Percentiles rank a stretch among this genome's conserved stretches.
phyloP scores from a whole-genome alignment of 2,329 filamentous ascomycete genomes.

The Claviceps lovelessii region DNA sequence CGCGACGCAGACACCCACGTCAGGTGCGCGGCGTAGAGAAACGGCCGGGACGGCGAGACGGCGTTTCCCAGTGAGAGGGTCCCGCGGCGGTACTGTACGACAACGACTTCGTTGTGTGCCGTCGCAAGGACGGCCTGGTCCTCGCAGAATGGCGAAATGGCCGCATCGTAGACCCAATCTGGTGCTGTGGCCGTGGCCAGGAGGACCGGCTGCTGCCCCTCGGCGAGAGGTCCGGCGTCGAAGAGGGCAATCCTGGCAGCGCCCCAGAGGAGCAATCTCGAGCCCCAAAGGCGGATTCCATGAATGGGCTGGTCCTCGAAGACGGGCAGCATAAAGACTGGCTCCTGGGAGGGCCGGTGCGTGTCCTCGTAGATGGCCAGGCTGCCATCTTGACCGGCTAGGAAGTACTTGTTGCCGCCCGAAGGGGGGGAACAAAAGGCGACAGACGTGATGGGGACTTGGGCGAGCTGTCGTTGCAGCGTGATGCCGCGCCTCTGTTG shows the following conservation, averaged over 20 bases:
- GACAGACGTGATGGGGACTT: conserved; percentile 46
- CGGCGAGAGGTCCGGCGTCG: conserved; percentile 9
- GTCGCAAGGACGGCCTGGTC: conserved; percentile 51
- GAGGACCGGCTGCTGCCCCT: conserved; percentile 8
- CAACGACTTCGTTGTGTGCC: conserved; percentile 71
- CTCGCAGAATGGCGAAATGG: conserved; percentile 31
- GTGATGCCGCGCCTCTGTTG: background rate
- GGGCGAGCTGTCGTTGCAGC: conserved; percentile 24
- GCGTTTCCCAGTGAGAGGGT: conserved; percentile 28
- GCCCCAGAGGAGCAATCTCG: conserved; percentile 50
- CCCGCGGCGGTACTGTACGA: conserved; percentile 25
- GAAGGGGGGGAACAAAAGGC: conserved; percentile 29
- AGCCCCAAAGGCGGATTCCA: conserved; percentile 41
- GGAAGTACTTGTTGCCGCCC: conserved; percentile 24
- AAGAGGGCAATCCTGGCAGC: conserved; percentile 40
- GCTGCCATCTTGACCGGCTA: conserved; percentile 46
- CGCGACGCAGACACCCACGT: conserved; percentile 41
- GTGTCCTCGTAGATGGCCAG: conserved; percentile 37
- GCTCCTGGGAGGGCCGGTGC: conserved; percentile 10
- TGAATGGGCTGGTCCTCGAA: conserved; percentile 61
- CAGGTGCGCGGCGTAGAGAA: conserved; percentile 74
- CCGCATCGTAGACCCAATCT: conserved; percentile 68
- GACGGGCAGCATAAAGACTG: conserved; percentile 30
- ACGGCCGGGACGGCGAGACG: conserved; percentile 58
- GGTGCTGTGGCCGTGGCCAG: conserved; percentile 27